Percentiles rank a stretch among this genome's conserved stretches.
Conservation (phyloP, 139 green algal species). For the Tetraselmis striata region DNA sequence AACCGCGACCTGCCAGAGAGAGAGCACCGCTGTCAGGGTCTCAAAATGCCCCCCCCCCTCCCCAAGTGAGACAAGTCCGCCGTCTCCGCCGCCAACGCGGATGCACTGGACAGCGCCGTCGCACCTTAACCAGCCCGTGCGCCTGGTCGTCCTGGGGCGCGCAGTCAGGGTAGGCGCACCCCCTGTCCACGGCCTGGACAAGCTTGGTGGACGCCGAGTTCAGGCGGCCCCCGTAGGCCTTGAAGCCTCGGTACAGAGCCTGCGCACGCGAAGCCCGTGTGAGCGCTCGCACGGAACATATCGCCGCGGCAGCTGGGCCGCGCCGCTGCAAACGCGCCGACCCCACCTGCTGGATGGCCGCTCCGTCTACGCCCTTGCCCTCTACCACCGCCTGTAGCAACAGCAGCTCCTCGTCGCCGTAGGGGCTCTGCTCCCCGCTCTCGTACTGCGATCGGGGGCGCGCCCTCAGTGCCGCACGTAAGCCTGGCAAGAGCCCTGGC, state of each 20-base stretch:
- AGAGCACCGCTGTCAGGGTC: slow-evolving; percentile 4
- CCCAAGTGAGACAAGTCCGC: too few relatives aligned
- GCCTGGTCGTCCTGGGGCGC: slow-evolving; percentile 37
- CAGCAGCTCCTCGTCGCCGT: slow-evolving; percentile 40
- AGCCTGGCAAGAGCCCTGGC: too few relatives aligned
- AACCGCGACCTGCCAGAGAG: slow-evolving; percentile 26
- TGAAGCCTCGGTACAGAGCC: slow-evolving; percentile 21
- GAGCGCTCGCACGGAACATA: too few relatives aligned
- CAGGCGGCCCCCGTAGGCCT: slow-evolving; percentile 22
- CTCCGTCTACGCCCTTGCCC: too few relatives aligned
- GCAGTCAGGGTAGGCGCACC: slow-evolving; percentile 29
- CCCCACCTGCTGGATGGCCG: too few relatives aligned
- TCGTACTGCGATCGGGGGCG: slow-evolving; percentile 27
- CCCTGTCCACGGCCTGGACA: slow-evolving; percentile 19
- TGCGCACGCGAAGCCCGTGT: too few relatives aligned
- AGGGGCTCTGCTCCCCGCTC: slow-evolving; percentile 31
- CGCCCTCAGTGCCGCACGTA: too few relatives aligned
- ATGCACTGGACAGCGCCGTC: too few relatives aligned
- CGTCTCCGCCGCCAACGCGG: too few relatives aligned
- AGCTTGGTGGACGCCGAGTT: slow-evolving; percentile 27
- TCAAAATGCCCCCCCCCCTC: background rate
- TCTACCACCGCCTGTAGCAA: slow-evolving; percentile 31
- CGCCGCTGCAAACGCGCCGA: too few relatives aligned
- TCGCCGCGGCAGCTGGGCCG: too few relatives aligned
- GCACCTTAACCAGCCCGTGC: slow-evolving; percentile 31